phyloP scores from a whole-genome alignment of 441 rosid species.

The Breynia disticha region DNA sequence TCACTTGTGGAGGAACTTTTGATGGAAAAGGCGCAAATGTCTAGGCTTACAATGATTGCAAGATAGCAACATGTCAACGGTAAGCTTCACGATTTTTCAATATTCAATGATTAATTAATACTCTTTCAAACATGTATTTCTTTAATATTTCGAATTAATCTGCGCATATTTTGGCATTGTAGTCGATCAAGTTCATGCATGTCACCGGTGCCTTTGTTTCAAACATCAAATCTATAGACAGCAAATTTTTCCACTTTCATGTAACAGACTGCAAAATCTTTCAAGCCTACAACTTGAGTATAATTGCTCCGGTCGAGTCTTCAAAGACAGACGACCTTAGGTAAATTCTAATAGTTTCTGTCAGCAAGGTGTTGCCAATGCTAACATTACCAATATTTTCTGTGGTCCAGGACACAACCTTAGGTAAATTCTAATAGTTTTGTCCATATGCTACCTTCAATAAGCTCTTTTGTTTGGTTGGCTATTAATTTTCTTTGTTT shows the following conservation, averaged over 20 bases:
- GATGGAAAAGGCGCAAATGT: slow-evolving; percentile 32
- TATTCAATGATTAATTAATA: too few species aligned
- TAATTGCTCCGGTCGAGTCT: slow-evolving; percentile 61
- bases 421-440: slow-evolving; percentile 27
- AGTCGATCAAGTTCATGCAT: slow-evolving; percentile 5
- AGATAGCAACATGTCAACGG: too few species aligned
- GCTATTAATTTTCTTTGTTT: not conserved
- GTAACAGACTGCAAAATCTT: slow-evolving; percentile 6
- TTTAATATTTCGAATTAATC: too few species aligned
- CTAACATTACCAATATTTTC: slow-evolving; percentile 35
- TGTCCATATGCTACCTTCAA: not conserved
- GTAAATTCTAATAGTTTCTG: slow-evolving; percentile 51
- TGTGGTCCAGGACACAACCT: slow-evolving; percentile 89
- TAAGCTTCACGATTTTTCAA: too few species aligned
- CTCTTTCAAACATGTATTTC: too few species aligned
- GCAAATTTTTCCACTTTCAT: slow-evolving; percentile 24
- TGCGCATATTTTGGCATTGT: too few species aligned
- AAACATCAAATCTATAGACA: slow-evolving; percentile 16
- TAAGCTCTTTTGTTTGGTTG: not conserved
- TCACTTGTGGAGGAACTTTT: slow-evolving; percentile 34
- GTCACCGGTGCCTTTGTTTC: slow-evolving; percentile 9
- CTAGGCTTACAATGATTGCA: slow-evolving; percentile 30
- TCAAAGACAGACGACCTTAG: slow-evolving; percentile 82
- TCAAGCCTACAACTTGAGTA: slow-evolving; percentile 17
- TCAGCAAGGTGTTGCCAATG: slow-evolving; percentile 36